Conservation (phyloP, 108 stramenopile genomes). For the Nannochloropsis granulata region DNA sequence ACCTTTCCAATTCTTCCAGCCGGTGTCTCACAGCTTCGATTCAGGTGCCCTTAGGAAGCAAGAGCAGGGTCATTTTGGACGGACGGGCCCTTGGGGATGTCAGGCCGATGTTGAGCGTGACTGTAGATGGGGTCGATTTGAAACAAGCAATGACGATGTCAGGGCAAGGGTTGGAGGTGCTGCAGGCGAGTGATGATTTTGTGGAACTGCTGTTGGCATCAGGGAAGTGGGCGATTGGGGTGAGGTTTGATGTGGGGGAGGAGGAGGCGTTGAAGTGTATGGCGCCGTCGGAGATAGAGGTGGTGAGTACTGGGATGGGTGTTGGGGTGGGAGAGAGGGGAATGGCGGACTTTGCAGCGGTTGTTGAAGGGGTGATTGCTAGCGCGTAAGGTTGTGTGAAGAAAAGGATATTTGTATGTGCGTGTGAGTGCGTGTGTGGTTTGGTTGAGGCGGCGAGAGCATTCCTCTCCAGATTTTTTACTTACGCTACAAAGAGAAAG, state of each 20-base stretch:
- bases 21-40: neutral
- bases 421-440: no score
- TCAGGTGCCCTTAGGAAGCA: neutral
- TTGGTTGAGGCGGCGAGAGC: no score
- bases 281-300: no score
- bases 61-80: neutral
- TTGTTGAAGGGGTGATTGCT: no score
- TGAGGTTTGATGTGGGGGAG: neutral
- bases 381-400: no score
- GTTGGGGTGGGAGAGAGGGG: no score
- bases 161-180: neutral
- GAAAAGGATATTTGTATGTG: no score
- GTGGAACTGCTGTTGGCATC: neutral
- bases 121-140: neutral
- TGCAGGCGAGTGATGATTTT: neutral
- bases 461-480: no score
- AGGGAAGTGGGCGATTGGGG: neutral
- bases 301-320: no score
- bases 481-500: no score
- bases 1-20: neutral
- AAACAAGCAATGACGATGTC: neutral
- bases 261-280: neutral
- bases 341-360: no score
- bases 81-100: neutral
- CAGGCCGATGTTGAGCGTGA: neutral